Evolutionary conservation across 2,329 filamentous ascomycete genomes (phyloP).

Genomic region (Verticillium zaregamsianum): DNA sequence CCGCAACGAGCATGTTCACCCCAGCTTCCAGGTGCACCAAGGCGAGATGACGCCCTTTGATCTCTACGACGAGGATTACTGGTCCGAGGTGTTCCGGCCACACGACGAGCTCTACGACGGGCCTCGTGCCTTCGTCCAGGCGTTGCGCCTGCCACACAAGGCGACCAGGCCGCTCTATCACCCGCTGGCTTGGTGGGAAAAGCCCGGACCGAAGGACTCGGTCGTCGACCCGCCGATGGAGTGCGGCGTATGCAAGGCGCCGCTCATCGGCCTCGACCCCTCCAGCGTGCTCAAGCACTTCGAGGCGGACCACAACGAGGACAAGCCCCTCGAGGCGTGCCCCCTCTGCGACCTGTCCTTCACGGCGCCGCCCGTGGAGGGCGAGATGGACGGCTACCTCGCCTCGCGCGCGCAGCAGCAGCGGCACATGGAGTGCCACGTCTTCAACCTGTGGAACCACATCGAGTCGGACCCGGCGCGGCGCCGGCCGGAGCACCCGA

Average conservation of each 20-base stretch:
- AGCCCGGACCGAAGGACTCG: conserved; percentile 1
- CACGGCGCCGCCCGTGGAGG: conserved; percentile 2
- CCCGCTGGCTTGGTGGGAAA: conserved; percentile 11
- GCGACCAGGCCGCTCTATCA: conserved; percentile 2
- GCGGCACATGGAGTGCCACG: conserved; percentile 14
- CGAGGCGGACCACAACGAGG: conserved; percentile 7
- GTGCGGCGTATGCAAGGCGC: conserved; percentile 7
- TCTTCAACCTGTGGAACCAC: conserved; percentile 10
- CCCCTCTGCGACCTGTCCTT: conserved; percentile 12
- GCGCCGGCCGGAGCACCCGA: not conserved
- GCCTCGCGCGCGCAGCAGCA: conserved; percentile 5
- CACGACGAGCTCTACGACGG: conserved; percentile 10
- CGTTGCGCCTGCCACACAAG: not conserved
- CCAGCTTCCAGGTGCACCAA: not conserved
- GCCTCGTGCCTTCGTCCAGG: not conserved
- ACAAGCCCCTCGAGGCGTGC: conserved; percentile 4
- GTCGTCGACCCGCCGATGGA: conserved; percentile 8
- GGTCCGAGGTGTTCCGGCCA: conserved; percentile 2
- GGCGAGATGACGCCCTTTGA: conserved; percentile 10
- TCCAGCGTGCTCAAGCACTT: conserved; percentile 11
- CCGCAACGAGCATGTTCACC: not conserved
- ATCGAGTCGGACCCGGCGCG: not conserved
- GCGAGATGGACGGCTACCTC: not conserved
- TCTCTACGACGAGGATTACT: conserved; percentile 8
- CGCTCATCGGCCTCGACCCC: conserved; percentile 10